These are phyloP conservation scores for Bryopsis sp. DNA, from an alignment of 139 green algal genomes.

Conservation along the genomic window DNA sequence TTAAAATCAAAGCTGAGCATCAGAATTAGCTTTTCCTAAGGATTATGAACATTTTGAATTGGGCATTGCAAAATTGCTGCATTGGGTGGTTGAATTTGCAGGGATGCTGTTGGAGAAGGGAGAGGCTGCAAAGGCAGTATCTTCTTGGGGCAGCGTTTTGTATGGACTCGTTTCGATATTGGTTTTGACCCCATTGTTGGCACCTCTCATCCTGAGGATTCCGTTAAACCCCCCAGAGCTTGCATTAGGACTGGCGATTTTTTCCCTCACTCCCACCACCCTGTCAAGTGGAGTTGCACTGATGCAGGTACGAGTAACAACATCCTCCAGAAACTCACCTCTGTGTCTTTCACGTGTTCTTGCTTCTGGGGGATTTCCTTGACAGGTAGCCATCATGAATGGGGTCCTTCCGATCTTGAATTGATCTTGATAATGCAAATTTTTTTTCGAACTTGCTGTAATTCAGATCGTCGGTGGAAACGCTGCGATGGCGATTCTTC, in stretches of 20 bases:
- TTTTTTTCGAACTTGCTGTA: not conserved
- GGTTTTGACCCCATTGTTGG: not conserved
- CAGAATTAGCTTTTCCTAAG: no score
- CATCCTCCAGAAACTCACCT: no score
- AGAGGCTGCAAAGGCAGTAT: not conserved
- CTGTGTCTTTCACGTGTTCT: no score
- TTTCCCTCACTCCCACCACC: conserved; percentile 6
- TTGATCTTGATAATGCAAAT: not conserved
- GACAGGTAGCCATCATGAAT: no score
- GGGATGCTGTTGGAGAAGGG: conserved; percentile 8
- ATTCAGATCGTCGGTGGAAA: conserved; percentile 47
- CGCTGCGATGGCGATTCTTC: conserved; percentile 57
- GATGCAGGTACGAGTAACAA: conserved; percentile 9
- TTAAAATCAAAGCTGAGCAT: no score
- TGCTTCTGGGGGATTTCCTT: no score
- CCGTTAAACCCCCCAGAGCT: not conserved
- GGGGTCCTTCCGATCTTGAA: not conserved
- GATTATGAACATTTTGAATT: no score
- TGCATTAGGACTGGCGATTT: conserved; percentile 3
- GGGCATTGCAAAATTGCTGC: no score
- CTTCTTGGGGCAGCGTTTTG: not conserved
- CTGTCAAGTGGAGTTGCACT: not conserved
- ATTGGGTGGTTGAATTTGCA: not conserved
- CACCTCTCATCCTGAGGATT: not conserved
- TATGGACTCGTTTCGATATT: not conserved